These are phyloP conservation scores for Selenicereus undatus DNA, from an alignment of 148 eudicot genomes.

Conservation along the genomic window DNA sequence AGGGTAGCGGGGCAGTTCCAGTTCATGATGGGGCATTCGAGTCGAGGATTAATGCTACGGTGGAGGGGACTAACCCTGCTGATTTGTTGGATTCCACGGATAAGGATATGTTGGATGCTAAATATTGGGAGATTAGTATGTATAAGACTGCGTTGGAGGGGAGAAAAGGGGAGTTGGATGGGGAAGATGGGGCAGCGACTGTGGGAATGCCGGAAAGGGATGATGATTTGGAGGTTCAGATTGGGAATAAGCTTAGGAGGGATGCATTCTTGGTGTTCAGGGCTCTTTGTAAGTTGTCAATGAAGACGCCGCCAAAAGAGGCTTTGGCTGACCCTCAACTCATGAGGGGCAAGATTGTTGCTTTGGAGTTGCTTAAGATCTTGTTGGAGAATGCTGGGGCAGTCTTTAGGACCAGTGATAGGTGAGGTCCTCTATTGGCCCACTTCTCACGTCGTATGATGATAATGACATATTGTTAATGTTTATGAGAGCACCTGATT, in stretches of 20 bases:
- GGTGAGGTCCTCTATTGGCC: slow-evolving; percentile 37
- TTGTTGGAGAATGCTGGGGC: slow-evolving; percentile 99
- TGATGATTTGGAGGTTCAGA: slow-evolving; percentile 91
- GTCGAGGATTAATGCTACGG: slow-evolving; percentile 64
- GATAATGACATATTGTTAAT: not conserved
- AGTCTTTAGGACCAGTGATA: slow-evolving; percentile 91
- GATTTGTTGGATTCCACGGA: slow-evolving; percentile 97
- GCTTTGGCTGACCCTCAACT: slow-evolving; percentile 76
- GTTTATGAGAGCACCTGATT: not conserved
- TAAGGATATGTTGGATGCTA: slow-evolving; percentile 98
- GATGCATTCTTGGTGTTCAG: slow-evolving; percentile 96
- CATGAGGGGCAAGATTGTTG: slow-evolving; percentile 93
- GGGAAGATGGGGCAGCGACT: slow-evolving; percentile 48
- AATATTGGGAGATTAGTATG: slow-evolving; percentile 99
- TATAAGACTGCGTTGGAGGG: slow-evolving; percentile 94
- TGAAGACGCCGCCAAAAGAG: slow-evolving; percentile 99
- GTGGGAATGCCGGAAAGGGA: slow-evolving; percentile 49
- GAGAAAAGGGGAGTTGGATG: slow-evolving; percentile 86
- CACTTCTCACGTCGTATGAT: not conserved
- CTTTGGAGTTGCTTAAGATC: slow-evolving; percentile 94
- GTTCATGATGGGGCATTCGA: slow-evolving; percentile 90
- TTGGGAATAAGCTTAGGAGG: slow-evolving; percentile 90
- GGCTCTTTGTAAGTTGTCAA: slow-evolving; percentile 89
- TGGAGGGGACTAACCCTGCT: slow-evolving; percentile 89
- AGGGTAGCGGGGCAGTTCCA: slow-evolving; percentile 20